Evolutionary conservation across 2,329 filamentous ascomycete species (phyloP).

Genomic region (Trichophyton mentagrophytes): DNA sequence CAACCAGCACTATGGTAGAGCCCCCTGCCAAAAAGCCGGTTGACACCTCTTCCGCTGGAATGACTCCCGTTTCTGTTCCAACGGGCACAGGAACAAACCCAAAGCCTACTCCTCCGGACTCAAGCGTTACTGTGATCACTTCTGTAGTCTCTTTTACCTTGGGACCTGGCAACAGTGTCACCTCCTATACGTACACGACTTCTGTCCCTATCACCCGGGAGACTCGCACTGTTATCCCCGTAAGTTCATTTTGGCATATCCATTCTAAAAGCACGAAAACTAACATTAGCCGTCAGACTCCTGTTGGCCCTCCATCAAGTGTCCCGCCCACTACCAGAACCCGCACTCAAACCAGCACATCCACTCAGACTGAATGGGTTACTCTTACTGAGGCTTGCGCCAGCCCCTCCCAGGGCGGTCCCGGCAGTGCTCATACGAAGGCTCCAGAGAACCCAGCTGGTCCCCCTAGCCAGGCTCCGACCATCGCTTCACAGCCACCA

Average conservation of each 20-base stretch:
- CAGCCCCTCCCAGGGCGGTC: constrained; percentile 12
- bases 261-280: no score
- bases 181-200: constrained; percentile 28
- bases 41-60: background rate
- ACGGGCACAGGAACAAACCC: constrained; percentile 3
- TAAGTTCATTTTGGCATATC: background rate
- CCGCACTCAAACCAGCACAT: constrained; percentile 21
- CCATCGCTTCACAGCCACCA: background rate
- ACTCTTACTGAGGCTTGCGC: constrained; percentile 9
- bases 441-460: constrained; percentile 1
- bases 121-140: constrained; percentile 15
- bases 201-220: background rate
- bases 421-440: background rate
- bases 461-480: background rate
- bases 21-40: background rate
- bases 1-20: background rate
- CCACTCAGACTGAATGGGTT: constrained; percentile 21
- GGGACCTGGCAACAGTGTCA: constrained; percentile 20
- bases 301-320: background rate
- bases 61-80: background rate
- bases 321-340: constrained; percentile 12
- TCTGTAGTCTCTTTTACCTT: constrained; percentile 29
- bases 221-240: background rate
- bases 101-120: background rate
- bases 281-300: background rate